Conservation (phyloP, 2,329 filamentous ascomycete genomes). For the Phaeomoniella chlamydospora region DNA sequence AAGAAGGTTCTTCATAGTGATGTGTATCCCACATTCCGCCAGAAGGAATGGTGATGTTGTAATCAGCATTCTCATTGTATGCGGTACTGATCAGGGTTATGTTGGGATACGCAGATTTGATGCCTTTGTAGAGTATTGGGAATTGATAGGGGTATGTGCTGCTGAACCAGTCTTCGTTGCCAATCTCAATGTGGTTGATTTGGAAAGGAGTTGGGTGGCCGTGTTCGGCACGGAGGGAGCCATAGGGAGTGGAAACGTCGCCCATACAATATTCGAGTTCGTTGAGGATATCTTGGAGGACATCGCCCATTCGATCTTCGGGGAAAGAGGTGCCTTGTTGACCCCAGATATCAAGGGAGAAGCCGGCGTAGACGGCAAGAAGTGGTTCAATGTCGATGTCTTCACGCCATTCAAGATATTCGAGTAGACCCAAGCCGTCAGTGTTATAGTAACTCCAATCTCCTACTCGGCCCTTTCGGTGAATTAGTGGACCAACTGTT, state of each 20-base stretch:
- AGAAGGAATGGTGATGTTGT: conserved; percentile 20
- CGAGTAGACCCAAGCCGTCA: conserved; percentile 28
- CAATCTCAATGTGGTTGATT: conserved; percentile 49
- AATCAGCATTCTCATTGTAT: conserved; percentile 16
- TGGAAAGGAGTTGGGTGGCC: conserved; percentile 48
- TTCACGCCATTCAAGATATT: conserved; percentile 33
- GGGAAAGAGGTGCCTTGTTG: conserved; percentile 19
- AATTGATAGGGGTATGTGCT: conserved; percentile 41
- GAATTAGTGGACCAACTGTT: conserved; percentile 31
- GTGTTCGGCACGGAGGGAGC: conserved; percentile 38
- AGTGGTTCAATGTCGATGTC: conserved; percentile 28
- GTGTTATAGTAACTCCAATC: conserved; percentile 32
- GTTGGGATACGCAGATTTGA: conserved; percentile 40
- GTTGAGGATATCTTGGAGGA: conserved; percentile 18
- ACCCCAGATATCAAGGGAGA: conserved; percentile 23
- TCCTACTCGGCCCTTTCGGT: conserved; percentile 30
- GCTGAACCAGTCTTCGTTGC: conserved; percentile 51
- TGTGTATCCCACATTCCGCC: conserved; percentile 25
- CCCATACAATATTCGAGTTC: conserved; percentile 15
- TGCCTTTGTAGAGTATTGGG: conserved; percentile 43
- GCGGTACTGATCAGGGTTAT: conserved; percentile 39
- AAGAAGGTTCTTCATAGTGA: conserved; percentile 23
- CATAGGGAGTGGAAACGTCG: conserved; percentile 15
- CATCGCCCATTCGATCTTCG: conserved; percentile 19
- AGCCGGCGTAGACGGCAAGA: conserved; percentile 29